Evolutionary conservation across 768 basidiomycete species (phyloP), one percentile per base, ranked within the genome.

Genomic region (Panellus pusillus): DNA sequence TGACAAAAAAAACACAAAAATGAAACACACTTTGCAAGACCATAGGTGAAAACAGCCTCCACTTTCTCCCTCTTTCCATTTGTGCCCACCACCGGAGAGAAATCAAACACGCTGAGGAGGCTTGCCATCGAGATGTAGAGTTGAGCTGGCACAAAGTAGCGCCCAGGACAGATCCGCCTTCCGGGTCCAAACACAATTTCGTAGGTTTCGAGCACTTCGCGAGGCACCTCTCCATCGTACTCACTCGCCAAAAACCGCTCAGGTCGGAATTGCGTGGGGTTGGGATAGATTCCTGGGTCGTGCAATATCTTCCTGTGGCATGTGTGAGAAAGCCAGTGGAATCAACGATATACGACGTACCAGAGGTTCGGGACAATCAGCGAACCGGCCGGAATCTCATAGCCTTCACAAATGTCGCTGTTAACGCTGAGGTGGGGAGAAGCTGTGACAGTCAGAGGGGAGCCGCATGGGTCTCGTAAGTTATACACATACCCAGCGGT

Each of bases 331-430:
- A 14, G 13, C 29, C 43, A 48, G 28, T 13, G 29, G 13, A 14
- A 41, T 18, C 46, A 35, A 12, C 48, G n/a, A 19, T 17, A 15
- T 24, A 19, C 6, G 18, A 18, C 18, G 39, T 56, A 70, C 68
- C 66, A 69, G 8, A 58, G 49, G 55, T 72, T 72, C 3, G 56
- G 57, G 35, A 69, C 57, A 13, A 72, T 52, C 4, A 65, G 56
- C 2, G 72, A 54, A 12, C 67, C 69, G 38, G 61, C 58, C 0
- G 72, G 72, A 14, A 73, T 69, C 36, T 48, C 55, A 52, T 69
- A 72, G 1, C 70, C 70, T 2, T 70, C 57, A 50, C 69, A 70
- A 13, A 57, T 58, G 48, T 73, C 70, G 20, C 67, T 69, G 19
- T 65, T 55, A 6, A 54, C 56, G 9, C 51, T 37, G 15, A 50